Percentiles rank a stretch among this genome's conserved stretches.
Conservation (phyloP, 257 asterid genomes). For the Gentiana straminea region DNA sequence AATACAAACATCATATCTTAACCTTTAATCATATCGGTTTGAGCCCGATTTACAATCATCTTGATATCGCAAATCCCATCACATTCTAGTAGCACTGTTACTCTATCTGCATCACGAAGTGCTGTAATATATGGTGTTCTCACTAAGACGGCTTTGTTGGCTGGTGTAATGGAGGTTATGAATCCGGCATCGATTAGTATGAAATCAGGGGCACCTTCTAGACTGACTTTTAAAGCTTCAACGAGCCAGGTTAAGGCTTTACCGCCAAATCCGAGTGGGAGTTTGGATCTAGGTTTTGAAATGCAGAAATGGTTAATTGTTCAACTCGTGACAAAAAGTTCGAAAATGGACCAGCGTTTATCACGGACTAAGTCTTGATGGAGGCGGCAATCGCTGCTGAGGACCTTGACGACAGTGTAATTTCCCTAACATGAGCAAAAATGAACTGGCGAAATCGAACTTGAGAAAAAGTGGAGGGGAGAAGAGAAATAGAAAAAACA, state of each 20-base stretch:
- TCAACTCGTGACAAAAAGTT: constrained; percentile 17
- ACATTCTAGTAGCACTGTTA: constrained; percentile 78
- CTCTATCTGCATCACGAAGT: constrained; percentile 88
- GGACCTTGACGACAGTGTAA: constrained; percentile 87
- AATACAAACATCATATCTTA: constrained; percentile 99
- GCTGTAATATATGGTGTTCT: constrained; percentile 92
- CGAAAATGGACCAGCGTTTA: constrained; percentile 94
- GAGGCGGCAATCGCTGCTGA: constrained; percentile 93
- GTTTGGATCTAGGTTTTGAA: constrained; percentile 83
- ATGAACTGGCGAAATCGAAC: too few species aligned
- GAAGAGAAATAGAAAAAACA: too few species aligned
- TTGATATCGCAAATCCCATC: constrained; percentile 93
- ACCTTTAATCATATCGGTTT: constrained; percentile 92
- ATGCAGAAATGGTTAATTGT: constrained; percentile 36
- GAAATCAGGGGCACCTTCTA: constrained; percentile 72
- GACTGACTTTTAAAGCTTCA: constrained; percentile 72
- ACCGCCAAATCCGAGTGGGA: constrained; percentile 89
- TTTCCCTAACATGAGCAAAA: constrained; percentile 11
- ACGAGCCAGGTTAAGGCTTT: constrained; percentile 89
- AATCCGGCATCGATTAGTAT: constrained; percentile 88
- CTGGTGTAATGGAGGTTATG: constrained; percentile 90
- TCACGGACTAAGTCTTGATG: constrained; percentile 93
- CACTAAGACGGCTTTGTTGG: constrained; percentile 86
- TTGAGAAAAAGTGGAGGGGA: too few species aligned
- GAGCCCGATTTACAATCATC: constrained; percentile 91